These are phyloP conservation scores for Botrytis aclada DNA, from an alignment of 2,329 filamentous ascomycete genomes.

Conservation along the genomic window DNA sequence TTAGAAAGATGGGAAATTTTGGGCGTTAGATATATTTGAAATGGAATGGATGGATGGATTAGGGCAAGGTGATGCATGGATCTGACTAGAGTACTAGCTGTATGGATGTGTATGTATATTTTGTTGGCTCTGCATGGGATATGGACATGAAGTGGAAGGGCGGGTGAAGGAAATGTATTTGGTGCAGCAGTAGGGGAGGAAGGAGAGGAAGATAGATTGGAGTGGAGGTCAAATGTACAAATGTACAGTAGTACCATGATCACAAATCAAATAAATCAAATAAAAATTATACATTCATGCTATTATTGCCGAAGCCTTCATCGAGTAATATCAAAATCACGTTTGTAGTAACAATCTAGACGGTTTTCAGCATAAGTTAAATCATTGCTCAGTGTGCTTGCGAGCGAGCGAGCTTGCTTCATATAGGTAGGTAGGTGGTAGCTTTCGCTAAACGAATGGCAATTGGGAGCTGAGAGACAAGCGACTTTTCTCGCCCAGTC, in stretches of 20 bases:
- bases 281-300: neutral
- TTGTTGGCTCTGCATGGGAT: neutral
- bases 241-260: neutral
- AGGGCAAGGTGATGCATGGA: neutral
- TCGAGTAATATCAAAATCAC: too few species aligned
- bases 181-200: neutral
- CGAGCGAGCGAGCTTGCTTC: too few species aligned
- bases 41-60: neutral
- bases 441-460: neutral
- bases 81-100: neutral
- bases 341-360: too few species aligned
- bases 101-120: neutral
- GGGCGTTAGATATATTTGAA: neutral
- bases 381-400: too few species aligned
- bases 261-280: neutral
- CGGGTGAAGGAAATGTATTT: neutral
- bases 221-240: neutral
- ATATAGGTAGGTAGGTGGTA: too few species aligned
- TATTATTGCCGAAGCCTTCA: neutral
- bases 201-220: neutral
- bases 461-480: neutral
- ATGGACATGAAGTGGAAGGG: neutral
- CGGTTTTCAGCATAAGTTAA: too few species aligned
- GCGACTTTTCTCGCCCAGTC: neutral
- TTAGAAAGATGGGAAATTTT: neutral